Evolutionary conservation across 441 rosid genomes (phyloP).

Genomic region (Adansonia gregorii): DNA sequence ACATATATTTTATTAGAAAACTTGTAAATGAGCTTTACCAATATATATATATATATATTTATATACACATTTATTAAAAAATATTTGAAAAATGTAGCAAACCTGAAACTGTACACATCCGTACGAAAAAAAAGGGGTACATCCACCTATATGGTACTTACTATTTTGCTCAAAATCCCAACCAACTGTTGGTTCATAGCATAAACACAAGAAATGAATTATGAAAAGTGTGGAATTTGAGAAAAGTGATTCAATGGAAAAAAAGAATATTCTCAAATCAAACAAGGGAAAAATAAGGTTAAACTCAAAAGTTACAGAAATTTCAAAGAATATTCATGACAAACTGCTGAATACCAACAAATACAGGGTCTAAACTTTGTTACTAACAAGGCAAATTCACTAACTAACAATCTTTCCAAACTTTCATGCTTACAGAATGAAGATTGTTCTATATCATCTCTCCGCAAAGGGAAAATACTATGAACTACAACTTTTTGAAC

Average conservation of each 20-base stretch:
- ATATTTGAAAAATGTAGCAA: too few species aligned
- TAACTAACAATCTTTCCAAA: conserved; percentile 15
- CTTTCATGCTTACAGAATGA: not conserved
- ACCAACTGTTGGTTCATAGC: not conserved
- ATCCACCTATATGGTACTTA: too few species aligned
- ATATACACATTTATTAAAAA: too few species aligned
- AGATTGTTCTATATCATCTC: not conserved
- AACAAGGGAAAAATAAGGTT: not conserved
- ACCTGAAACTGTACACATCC: too few species aligned
- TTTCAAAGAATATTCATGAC: not conserved
- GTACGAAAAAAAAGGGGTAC: too few species aligned
- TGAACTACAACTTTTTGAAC: not conserved
- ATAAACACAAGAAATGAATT: not conserved
- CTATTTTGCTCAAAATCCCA: not conserved
- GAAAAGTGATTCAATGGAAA: not conserved
- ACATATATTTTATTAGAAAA: too few species aligned
- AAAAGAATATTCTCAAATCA: not conserved
- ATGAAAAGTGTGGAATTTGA: not conserved
- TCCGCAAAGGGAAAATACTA: not conserved
- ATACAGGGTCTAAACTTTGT: conserved; percentile 15
- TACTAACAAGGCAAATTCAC: not conserved
- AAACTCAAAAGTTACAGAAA: not conserved
- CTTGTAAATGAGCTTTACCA: too few species aligned
- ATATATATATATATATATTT: too few species aligned
- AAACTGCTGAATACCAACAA: conserved; percentile 1